Evolutionary conservation across 2,329 filamentous ascomycete species (phyloP).

Genomic region (Didymella pinodella): DNA sequence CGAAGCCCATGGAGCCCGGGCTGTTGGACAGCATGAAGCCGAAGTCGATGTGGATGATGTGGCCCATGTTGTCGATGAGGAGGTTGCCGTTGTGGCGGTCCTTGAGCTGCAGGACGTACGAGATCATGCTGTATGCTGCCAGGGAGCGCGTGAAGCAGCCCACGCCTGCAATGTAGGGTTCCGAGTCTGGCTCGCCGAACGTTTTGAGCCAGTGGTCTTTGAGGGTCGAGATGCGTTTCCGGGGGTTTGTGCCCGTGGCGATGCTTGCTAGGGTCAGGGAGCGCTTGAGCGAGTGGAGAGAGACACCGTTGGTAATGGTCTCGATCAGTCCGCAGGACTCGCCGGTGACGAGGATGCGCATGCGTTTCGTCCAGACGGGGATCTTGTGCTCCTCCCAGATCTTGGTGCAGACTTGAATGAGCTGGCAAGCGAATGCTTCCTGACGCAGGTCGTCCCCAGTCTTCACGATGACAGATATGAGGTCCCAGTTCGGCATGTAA

Average conservation of each 20-base stretch:
- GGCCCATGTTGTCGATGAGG: constrained; percentile 82
- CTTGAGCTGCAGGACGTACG: constrained; percentile 83
- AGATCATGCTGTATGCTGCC: constrained; percentile 85
- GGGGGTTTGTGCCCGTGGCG: constrained; percentile 74
- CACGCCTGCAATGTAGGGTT: constrained; percentile 74
- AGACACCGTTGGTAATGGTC: constrained; percentile 88
- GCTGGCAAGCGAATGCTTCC: constrained; percentile 85
- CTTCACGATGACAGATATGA: constrained; percentile 87
- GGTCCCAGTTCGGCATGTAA: constrained; percentile 90
- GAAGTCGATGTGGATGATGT: constrained; percentile 89
- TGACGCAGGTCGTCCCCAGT: constrained; percentile 83
- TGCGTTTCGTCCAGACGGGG: constrained; percentile 86
- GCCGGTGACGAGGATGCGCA: constrained; percentile 86
- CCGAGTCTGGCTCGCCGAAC: constrained; percentile 74
- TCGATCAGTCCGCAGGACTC: constrained; percentile 86
- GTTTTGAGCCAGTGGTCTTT: constrained; percentile 82
- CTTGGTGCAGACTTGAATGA: constrained; percentile 81
- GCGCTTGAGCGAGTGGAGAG: constrained; percentile 84
- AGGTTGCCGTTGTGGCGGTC: constrained; percentile 89
- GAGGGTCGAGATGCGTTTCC: constrained; percentile 78
- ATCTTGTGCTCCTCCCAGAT: constrained; percentile 79
- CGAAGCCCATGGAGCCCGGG: constrained; percentile 82
- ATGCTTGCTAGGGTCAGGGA: constrained; percentile 79
- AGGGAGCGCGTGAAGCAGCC: constrained; percentile 83
- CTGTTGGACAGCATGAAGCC: constrained; percentile 91